These are phyloP conservation scores for Kodamaea neixiangensis DNA, from an alignment of 805 yeast species.

Conservation along the genomic window DNA sequence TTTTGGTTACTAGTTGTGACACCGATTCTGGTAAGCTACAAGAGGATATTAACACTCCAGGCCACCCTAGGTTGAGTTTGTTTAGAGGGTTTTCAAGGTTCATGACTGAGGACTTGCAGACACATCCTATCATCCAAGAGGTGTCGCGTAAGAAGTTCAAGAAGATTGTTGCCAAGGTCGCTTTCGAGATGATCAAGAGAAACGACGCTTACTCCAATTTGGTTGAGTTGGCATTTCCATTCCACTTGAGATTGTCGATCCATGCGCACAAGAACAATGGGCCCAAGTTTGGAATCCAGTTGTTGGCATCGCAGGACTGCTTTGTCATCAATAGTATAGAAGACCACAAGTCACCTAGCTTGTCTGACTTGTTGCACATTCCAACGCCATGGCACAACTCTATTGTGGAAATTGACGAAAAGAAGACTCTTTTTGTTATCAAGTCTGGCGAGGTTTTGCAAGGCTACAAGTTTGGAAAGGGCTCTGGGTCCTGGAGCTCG, in stretches of 20 bases:
- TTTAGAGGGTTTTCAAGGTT: conserved; percentile 61
- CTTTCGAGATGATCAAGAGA: conserved; percentile 65
- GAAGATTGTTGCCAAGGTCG: conserved; percentile 52
- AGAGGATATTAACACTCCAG: conserved; percentile 32
- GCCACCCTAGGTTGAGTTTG: conserved; percentile 53
- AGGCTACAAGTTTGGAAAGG: conserved; percentile 13
- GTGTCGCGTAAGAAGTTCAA: conserved; percentile 51
- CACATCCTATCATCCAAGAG: conserved; percentile 38
- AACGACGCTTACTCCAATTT: conserved; percentile 67
- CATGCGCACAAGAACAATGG: conserved; percentile 63
- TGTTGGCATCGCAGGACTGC: conserved; percentile 45
- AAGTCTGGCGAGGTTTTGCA: conserved; percentile 18
- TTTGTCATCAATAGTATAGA: conserved; percentile 49
- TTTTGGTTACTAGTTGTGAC: conserved; percentile 39
- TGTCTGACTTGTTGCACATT: conserved; percentile 57
- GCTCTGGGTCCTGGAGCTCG: conserved; percentile 27
- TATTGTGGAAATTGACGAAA: conserved; percentile 44
- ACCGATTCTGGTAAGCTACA: conserved; percentile 38
- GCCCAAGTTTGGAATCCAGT: conserved; percentile 58
- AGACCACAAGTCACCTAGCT: conserved; percentile 38
- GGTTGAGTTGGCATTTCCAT: conserved; percentile 60
- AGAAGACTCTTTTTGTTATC: conserved; percentile 25
- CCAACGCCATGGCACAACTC: conserved; percentile 71
- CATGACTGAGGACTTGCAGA: conserved; percentile 58
- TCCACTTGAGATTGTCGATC: conserved; percentile 58